Base-by-base conservation (phyloP, 1,284 basidiomycete species). In the Microstroma glucosiphilum region DNA sequence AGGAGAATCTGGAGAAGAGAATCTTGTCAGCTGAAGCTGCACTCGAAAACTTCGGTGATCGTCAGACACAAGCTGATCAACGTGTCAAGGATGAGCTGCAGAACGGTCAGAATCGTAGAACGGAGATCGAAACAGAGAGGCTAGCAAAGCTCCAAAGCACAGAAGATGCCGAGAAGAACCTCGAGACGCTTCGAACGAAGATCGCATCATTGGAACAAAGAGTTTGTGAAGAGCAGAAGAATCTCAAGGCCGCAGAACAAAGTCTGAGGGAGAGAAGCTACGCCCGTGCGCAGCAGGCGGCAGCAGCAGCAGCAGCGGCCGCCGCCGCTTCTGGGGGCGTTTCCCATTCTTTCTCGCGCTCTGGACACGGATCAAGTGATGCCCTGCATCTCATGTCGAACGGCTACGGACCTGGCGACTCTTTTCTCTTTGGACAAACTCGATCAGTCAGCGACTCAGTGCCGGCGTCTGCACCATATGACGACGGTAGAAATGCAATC, bases 131-230 rank as follows among this genome's bases (percentile, higher is more conserved):
- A 23, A 25, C 40, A 41, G 46, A 37, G 40, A 15, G 49, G n/a
- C 60, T 60, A 11, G 55, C 62, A 54, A 67, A 68, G 25, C 65
- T 69, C 60, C 57, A 61, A 1, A 67, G 55, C 49, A 25, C 26
- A 15, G n/a, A 23, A 26, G 51, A 54, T 6, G 51, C 51, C 25
- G 51, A 54, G 19, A 19, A 17, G 15, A 26, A 19, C 6, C 64
- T 72, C 30, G 63, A 64, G 60, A 83, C 83, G 68, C 82, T 92
- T 46, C 85, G 86, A 66, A 82, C 83, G 64, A 88, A 93, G 76
- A 89, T 93, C 54, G 81, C 80, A 58, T 82, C 80, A 58, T 72
- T 92, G 49, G 84, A 84, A 67, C 81, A 83, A 60, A 83, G 83
- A 53, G 82, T 86, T 69, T 17, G 53, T 15, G 72, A 75, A 19